Percentiles rank a stretch among this genome's conserved stretches.
Evolutionary conservation across 768 basidiomycete genomes (phyloP).

Genomic region (Suillus subluteus): DNA sequence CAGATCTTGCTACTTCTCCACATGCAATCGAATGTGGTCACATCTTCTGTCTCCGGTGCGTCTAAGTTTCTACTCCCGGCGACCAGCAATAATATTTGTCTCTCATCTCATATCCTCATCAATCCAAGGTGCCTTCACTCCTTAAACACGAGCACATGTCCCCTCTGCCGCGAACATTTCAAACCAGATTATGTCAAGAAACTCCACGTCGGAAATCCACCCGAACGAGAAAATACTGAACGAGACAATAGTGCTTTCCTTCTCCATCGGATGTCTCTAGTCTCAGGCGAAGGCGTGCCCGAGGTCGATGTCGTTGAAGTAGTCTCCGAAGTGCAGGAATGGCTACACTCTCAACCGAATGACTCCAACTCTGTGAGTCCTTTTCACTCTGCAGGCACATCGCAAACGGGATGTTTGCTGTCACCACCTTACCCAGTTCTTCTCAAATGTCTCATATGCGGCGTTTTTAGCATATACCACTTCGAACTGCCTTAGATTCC

Average conservation of each 20-base stretch:
- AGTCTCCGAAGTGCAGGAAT: constrained; percentile 51
- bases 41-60: constrained; percentile 72
- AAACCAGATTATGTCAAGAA: constrained; percentile 58
- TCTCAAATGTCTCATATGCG: constrained; percentile 23
- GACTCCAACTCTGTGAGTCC: constrained; percentile 41
- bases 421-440: neutral
- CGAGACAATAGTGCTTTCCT: constrained; percentile 35
- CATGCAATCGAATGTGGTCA: constrained; percentile 79
- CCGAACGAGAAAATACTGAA: constrained; percentile 31
- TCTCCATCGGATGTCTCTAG: constrained; percentile 38
- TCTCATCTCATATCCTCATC: neutral
- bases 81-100: neutral
- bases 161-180: constrained; percentile 68
- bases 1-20: constrained; percentile 53
- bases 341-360: constrained; percentile 47
- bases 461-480: constrained; percentile 34
- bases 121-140: constrained; percentile 54
- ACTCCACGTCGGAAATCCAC: constrained; percentile 58
- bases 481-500: constrained; percentile 37
- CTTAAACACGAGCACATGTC: constrained; percentile 56
- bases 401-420: neutral
- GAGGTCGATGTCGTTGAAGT: constrained; percentile 41
- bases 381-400: constrained; percentile 6
- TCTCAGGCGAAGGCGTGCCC: constrained; percentile 36
- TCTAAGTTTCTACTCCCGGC: constrained; percentile 7